Conservation (phyloP, 2,329 filamentous ascomycete genomes). For the Zymoseptoria crescenta region DNA sequence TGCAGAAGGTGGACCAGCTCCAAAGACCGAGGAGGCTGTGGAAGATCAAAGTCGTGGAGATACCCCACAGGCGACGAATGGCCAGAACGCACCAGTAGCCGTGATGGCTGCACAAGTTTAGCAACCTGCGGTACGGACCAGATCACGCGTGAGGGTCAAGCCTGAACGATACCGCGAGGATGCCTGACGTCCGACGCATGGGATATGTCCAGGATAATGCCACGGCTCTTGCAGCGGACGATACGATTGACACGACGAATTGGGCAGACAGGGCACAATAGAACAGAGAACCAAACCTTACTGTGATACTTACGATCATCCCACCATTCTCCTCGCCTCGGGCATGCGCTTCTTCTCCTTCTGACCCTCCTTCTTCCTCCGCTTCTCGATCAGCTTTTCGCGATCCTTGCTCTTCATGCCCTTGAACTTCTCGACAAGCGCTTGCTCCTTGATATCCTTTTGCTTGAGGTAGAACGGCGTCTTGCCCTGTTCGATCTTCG, state of each 20-base stretch:
- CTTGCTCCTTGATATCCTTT: conserved; percentile 77
- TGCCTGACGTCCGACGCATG: not conserved
- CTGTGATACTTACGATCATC: conserved; percentile 2
- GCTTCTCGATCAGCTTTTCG: conserved; percentile 75
- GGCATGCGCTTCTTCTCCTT: conserved; percentile 68
- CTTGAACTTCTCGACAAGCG: conserved; percentile 70
- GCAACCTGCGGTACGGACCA: not conserved
- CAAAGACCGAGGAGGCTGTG: not conserved
- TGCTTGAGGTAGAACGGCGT: conserved; percentile 89
- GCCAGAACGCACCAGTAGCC: not conserved
- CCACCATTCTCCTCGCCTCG: conserved; percentile 28
- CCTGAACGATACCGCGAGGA: not conserved
- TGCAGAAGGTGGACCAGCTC: not conserved
- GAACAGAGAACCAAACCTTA: not conserved
- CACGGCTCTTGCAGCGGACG: not conserved
- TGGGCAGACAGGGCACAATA: not conserved
- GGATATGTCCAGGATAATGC: not conserved
- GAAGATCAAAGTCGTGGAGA: not conserved
- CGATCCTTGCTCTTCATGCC: conserved; percentile 79
- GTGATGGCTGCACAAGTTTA: not conserved
- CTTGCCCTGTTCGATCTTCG: conserved; percentile 80
- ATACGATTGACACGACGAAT: not conserved
- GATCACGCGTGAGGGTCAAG: not conserved
- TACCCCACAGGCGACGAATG: not conserved
- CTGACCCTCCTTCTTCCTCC: conserved; percentile 77